Evolutionary conservation across 345 rosid genomes (phyloP), one percentile per base, ranked within the genome.

Genomic region (Gossypium turneri): DNA sequence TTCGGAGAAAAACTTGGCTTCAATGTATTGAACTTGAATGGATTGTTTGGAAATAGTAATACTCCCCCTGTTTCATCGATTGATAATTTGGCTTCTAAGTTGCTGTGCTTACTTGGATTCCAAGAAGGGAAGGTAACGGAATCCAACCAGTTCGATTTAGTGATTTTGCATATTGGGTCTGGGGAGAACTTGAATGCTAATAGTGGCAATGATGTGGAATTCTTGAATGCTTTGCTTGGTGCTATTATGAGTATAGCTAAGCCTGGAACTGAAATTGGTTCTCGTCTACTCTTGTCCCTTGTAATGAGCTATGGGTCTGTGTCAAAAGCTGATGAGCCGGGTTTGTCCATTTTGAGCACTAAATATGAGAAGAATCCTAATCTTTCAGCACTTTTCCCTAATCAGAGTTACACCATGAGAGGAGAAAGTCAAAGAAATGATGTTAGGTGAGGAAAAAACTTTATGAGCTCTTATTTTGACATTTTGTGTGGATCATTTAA

Each of bases 371-470:
- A 70, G 27, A 77, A 78, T 63, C 81, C 90, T 61, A 70, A 66
- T 47, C 88, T 89, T 77, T 76, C 70, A 19, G 83, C 45, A 68
- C 85, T 91, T 11, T 24, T 85, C 68, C 96, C 98, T 69, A 87
- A 84, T 74, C 98, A 94, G 73, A 92, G 97, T 80, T 94, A 91
- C 81, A 86, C 91, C 43, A 83, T 91, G 96, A 86, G 81, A 81
- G 96, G 97, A 76, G 94, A 90, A 84, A 78, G 75, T 53, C 84
- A 79, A 5, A 87, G 97, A 27, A 76, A 77, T 52, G 79, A 90
- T 85, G 94, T 93, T 79, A 82, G 96, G 98, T 91, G 83, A 76
- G 86, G 41, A 34, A n/a, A 71, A 75, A 41, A 58, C 51, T 8
- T 52, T 57, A 16, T 20, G 48, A 24, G 71, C 68, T 59, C 73